Conservation (phyloP, 225 moss, liverwort and hornwort genomes). For the Pleurozium schreberi region DNA sequence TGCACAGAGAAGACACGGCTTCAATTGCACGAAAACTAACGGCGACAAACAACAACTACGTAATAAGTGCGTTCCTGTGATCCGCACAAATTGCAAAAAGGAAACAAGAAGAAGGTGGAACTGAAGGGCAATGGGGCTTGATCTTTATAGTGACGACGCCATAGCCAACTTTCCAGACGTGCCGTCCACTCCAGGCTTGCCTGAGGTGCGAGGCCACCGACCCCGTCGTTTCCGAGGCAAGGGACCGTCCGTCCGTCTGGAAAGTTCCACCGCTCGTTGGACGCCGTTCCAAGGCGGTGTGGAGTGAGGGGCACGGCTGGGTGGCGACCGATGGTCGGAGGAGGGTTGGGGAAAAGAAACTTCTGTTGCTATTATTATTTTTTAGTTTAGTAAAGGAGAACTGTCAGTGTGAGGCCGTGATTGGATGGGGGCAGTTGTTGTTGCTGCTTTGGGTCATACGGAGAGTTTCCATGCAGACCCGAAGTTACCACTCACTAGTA, state of each 20-base stretch:
- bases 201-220: conserved; percentile 1
- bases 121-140: not conserved
- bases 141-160: not conserved
- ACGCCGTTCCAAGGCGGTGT: not conserved
- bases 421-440: not conserved
- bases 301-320: not conserved
- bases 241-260: not conserved
- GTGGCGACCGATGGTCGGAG: not conserved
- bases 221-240: conserved; percentile 12
- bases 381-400: not conserved
- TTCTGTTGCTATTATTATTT: not conserved
- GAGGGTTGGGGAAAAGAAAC: not conserved
- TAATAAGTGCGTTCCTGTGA: conserved; percentile 34
- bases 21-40: not conserved
- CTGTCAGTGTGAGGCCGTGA: not conserved
- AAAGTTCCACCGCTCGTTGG: not conserved
- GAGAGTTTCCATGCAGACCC: too few relatives aligned
- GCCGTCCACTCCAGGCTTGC: conserved; percentile 25
- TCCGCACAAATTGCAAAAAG: conserved; percentile 10
- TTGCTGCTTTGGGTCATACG: not conserved
- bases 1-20: conserved; percentile 22
- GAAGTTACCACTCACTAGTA: too few relatives aligned
- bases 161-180: not conserved
- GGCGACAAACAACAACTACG: not conserved
- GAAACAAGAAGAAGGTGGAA: not conserved